Evolutionary conservation across 192 early-diverging fungal genomes (phyloP).

Genomic region (Podila minutissima): DNA sequence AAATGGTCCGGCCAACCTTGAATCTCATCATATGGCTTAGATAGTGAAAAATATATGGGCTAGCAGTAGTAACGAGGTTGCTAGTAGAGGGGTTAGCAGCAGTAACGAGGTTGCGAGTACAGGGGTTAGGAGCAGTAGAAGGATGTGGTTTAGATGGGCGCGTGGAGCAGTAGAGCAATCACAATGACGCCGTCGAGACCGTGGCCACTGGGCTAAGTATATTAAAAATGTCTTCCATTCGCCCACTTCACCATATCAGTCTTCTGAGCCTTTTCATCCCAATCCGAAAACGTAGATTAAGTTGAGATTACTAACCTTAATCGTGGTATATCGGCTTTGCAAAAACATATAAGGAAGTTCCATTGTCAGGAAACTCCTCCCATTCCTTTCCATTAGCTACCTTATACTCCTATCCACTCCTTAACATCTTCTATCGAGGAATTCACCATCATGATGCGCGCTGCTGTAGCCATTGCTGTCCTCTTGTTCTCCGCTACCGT

Average conservation of each 20-base stretch:
- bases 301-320: no score
- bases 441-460: constrained; percentile 7
- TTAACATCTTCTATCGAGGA: not conserved
- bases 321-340: not conserved
- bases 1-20: no score
- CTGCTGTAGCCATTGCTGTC: constrained; percentile 10
- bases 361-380: constrained; percentile 9
- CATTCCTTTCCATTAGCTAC: constrained; percentile 6
- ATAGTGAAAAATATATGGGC: no score
- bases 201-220: not conserved
- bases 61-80: no score
- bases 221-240: not conserved
- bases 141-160: no score
- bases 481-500: constrained; percentile 13
- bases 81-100: no score
- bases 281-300: no score
- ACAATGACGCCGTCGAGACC: not conserved
- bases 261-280: no score
- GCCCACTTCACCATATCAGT: not conserved
- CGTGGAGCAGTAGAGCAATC: constrained; percentile 2
- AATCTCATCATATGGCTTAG: no score
- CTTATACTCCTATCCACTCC: constrained; percentile 11
- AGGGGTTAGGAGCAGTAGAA: no score
- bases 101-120: no score
- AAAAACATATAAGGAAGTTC: constrained; percentile 13